Percentiles rank a stretch among this genome's conserved stretches.
Evolutionary conservation across 441 rosid genomes (phyloP).

Genomic region (Mallotus repandus): DNA sequence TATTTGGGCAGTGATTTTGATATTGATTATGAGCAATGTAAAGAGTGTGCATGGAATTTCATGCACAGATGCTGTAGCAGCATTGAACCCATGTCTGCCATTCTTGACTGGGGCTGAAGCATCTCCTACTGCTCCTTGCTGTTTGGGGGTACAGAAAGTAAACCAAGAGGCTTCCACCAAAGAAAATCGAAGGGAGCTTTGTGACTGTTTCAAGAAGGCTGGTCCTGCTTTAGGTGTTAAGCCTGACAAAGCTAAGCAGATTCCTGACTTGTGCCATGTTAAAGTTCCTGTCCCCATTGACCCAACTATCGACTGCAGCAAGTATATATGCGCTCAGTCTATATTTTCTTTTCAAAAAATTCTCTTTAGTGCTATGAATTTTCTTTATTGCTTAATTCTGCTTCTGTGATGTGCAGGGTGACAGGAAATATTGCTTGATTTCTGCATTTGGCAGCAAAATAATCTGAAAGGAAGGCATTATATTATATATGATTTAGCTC

Average conservation of each 20-base stretch:
- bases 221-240: not conserved
- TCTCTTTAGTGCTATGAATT: not conserved
- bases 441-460: no score
- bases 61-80: not conserved
- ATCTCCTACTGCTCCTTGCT: not conserved
- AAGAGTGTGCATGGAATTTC: not conserved
- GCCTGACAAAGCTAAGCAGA: constrained; percentile 17
- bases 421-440: no score
- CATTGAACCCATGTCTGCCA: not conserved
- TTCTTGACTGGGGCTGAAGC: not conserved
- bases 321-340: constrained; percentile 9
- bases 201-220: constrained; percentile 22
- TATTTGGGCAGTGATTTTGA: not conserved
- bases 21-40: not conserved
- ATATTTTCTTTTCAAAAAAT: not conserved
- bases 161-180: constrained; percentile 17
- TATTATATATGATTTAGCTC: no score
- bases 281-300: constrained; percentile 21
- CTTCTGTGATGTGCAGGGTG: no score
- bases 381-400: no score
- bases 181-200: constrained; percentile 11
- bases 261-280: constrained; percentile 24
- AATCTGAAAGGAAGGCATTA: no score
- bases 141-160: not conserved
- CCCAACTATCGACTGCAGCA: constrained; percentile 26